Percentiles rank a stretch among this genome's conserved stretches.
Conservation (phyloP, 1,284 basidiomycete species). For the Trichosporon ovoides region DNA sequence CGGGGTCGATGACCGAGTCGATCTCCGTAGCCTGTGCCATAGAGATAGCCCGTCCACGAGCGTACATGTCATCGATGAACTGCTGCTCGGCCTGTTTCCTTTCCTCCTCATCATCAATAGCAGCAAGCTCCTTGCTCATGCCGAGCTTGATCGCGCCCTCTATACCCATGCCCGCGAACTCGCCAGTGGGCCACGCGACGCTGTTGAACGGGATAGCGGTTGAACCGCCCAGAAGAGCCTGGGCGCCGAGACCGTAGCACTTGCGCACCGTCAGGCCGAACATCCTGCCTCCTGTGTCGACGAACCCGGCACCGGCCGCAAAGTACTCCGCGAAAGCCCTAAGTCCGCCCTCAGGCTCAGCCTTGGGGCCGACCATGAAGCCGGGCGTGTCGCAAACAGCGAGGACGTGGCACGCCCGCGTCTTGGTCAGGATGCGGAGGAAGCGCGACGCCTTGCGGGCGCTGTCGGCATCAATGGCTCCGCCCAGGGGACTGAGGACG, state of each 20-base stretch:
- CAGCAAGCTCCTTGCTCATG: conserved; percentile 20
- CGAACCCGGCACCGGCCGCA: conserved; percentile 13
- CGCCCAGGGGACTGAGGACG: conserved; percentile 17
- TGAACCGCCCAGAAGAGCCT: conserved; percentile 20
- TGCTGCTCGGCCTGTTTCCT: conserved; percentile 13
- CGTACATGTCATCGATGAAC: conserved; percentile 22
- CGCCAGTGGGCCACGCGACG: conserved; percentile 20
- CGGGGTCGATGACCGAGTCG: conserved; percentile 21
- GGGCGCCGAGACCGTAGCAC: conserved; percentile 21
- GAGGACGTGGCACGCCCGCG: conserved; percentile 13
- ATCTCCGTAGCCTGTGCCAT: conserved; percentile 22
- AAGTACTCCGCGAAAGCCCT: conserved; percentile 20
- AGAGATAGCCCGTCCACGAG: conserved; percentile 16
- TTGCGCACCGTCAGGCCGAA: conserved; percentile 22
- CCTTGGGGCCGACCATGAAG: conserved; percentile 21
- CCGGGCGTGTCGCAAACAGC: conserved; percentile 22
- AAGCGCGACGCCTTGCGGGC: conserved; percentile 20
- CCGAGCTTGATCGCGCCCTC: conserved; percentile 23
- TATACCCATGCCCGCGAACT: conserved; percentile 24
- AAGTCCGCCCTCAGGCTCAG: conserved; percentile 20
- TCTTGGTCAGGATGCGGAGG: conserved; percentile 19
- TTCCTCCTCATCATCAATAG: conserved; percentile 9
- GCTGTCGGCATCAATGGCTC: conserved; percentile 15
- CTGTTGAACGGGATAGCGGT: conserved; percentile 15
- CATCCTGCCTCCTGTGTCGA: conserved; percentile 17